phyloP scores from a whole-genome alignment of 495 filamentous ascomycete genomes.

The Penicillium angulare region DNA sequence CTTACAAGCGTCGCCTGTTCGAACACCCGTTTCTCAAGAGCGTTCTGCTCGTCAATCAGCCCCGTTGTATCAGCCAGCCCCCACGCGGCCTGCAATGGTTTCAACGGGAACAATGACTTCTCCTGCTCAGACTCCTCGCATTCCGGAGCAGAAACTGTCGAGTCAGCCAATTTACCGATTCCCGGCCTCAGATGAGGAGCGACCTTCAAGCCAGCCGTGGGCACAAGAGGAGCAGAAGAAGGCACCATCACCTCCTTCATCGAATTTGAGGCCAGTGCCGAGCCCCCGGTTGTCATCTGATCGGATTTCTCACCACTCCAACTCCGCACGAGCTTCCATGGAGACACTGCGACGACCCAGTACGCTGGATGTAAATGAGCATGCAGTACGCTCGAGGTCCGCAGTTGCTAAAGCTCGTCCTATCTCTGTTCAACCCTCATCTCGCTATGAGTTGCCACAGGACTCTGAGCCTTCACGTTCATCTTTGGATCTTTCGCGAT shows the following conservation, averaged over 20 bases:
- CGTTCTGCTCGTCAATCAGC: constrained; percentile 23
- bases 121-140: constrained; percentile 59
- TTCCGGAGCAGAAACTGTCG: constrained; percentile 39
- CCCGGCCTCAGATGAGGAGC: constrained; percentile 52
- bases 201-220: constrained; percentile 55
- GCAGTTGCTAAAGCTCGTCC: constrained; percentile 64
- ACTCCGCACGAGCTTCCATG: constrained; percentile 75
- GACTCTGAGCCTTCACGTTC: constrained; percentile 54
- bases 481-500: constrained; percentile 38
- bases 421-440: constrained; percentile 73
- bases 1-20: constrained; percentile 27
- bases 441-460: constrained; percentile 73
- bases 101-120: constrained; percentile 94
- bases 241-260: constrained; percentile 31
- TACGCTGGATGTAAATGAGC: constrained; percentile 57
- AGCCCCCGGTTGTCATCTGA: constrained; percentile 52
- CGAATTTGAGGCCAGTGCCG: constrained; percentile 36
- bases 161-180: constrained; percentile 61
- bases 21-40: constrained; percentile 22
- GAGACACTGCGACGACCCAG: constrained; percentile 66
- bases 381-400: constrained; percentile 59
- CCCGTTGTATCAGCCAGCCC: constrained; percentile 58
- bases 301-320: constrained; percentile 50
- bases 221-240: constrained; percentile 33
- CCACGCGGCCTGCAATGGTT: constrained; percentile 69